phyloP scores from a whole-genome alignment of 2,329 filamentous ascomycete species.

The Cladophialophora psammophila region DNA sequence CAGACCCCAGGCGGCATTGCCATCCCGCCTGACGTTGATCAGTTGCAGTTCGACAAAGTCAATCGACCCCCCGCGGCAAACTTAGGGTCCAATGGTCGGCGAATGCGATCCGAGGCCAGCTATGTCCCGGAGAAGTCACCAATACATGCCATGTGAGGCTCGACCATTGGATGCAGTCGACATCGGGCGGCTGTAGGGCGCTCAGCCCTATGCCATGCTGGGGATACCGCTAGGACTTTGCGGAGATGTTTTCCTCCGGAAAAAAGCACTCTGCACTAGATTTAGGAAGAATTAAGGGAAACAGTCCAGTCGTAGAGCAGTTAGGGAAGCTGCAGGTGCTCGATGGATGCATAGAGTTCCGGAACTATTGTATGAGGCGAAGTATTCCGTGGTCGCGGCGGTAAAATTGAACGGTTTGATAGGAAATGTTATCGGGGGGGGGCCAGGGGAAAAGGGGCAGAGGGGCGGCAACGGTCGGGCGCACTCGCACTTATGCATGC shows the following conservation, averaged over 20 bases:
- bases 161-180: not conserved
- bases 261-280: not conserved
- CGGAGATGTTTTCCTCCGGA: not conserved
- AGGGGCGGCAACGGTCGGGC: conserved; percentile 8
- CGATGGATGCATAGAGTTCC: not conserved
- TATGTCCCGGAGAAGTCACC: not conserved
- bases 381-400: not conserved
- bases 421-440: not conserved
- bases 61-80: not conserved
- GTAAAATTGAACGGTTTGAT: not conserved
- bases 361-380: not conserved
- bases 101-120: not conserved
- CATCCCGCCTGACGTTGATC: conserved; percentile 4
- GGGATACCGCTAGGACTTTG: not conserved
- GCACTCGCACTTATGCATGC: conserved; percentile 21
- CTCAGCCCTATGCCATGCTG: conserved; percentile 6
- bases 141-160: not conserved
- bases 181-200: not conserved
- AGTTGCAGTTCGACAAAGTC: not conserved
- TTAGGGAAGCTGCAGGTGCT: not conserved
- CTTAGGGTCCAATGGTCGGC: not conserved
- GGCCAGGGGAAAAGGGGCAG: not conserved
- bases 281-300: not conserved
- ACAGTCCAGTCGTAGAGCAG: not conserved
- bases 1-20: conserved; percentile 1